Conservation (phyloP, 306 rosid species). For the Dryas alaskensis region DNA sequence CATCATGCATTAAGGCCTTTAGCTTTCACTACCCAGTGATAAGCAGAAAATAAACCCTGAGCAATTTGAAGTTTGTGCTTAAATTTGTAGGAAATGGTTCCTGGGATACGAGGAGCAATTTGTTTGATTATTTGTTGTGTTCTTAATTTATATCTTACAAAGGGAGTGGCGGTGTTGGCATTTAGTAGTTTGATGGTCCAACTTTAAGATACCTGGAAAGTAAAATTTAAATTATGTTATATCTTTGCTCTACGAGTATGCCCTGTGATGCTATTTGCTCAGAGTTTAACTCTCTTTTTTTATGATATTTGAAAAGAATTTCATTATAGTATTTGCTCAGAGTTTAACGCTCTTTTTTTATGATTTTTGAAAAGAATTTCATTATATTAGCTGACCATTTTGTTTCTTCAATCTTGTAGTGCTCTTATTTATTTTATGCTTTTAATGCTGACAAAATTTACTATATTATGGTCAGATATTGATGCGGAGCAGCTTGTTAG, state of each 20-base stretch:
- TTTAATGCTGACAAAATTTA: slow-evolving; percentile 20
- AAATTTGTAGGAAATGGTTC: background rate
- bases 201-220: background rate
- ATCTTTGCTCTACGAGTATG: no score
- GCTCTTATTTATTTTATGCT: slow-evolving; percentile 8
- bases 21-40: background rate
- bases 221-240: no score
- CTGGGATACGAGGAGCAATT: background rate
- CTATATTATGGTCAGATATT: slow-evolving; percentile 51
- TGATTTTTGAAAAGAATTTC: background rate
- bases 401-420: background rate
- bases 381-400: background rate
- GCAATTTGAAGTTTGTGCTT: background rate
- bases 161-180: background rate
- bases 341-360: background rate
- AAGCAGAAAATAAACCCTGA: background rate
- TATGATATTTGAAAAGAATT: background rate
- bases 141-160: background rate
- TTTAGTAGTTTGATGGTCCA: background rate
- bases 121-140: background rate
- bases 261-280: background rate
- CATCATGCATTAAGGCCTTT: slow-evolving; percentile 17
- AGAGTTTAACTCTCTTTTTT: background rate
- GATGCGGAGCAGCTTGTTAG: slow-evolving; percentile 58
- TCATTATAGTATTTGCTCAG: background rate